phyloP scores from a whole-genome alignment of 441 rosid species.

The Flueggea neowawraea region DNA sequence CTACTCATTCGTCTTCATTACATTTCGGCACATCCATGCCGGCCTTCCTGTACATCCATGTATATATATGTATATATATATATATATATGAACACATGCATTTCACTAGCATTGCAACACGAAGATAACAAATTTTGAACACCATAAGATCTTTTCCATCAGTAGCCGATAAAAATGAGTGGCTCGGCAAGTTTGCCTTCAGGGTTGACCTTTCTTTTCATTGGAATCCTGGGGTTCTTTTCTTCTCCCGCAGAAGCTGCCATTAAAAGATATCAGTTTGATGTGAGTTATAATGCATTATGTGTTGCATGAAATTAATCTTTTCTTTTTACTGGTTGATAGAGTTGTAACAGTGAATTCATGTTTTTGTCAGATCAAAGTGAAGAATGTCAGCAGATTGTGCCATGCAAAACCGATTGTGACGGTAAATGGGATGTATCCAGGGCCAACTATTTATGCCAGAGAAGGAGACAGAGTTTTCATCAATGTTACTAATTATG shows the following conservation, averaged over 20 bases:
- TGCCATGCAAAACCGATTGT: conserved; percentile 58
- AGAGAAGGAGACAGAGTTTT: conserved; percentile 63
- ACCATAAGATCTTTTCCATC: neutral
- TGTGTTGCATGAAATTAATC: no score
- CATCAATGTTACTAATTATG: conserved; percentile 57
- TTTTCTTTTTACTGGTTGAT: no score
- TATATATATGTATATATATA: no score
- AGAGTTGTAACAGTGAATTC: neutral
- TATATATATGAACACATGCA: conserved; percentile 11
- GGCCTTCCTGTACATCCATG: neutral
- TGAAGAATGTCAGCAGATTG: conserved; percentile 53
- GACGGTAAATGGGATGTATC: conserved; percentile 58
- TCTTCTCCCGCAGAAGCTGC: conserved; percentile 33
- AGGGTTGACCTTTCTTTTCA: conserved; percentile 10
- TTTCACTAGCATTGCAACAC: neutral
- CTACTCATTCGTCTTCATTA: conserved; percentile 16
- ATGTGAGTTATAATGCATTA: conserved; percentile 26
- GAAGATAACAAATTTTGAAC: neutral
- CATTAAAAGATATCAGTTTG: conserved; percentile 41
- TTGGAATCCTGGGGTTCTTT: conserved; percentile 24
- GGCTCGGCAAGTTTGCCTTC: neutral
- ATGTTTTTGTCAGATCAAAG: conserved; percentile 31
- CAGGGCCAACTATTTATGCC: conserved; percentile 60
- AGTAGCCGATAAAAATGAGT: conserved; percentile 9
- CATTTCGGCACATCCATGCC: no score